Percentiles rank a stretch among this genome's conserved stretches.
Evolutionary conservation across 306 rosid species (phyloP).

Genomic region (Acacia confusa): DNA sequence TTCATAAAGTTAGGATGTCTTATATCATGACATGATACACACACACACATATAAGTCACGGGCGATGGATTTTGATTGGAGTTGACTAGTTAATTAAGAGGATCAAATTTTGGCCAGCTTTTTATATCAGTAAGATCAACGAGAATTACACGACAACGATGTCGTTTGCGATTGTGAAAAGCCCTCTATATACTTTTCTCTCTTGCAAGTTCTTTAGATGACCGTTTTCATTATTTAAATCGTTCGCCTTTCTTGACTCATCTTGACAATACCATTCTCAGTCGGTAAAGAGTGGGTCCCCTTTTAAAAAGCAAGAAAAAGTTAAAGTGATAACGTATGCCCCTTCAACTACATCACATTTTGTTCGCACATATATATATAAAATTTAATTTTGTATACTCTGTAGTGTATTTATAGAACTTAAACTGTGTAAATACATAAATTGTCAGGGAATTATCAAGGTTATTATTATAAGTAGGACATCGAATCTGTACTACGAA

Average conservation of each 20-base stretch:
- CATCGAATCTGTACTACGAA: background rate
- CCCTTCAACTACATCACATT: background rate
- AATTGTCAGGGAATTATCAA: too few relatives aligned
- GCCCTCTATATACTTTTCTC: background rate
- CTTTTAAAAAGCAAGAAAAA: background rate
- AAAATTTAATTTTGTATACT: too few relatives aligned
- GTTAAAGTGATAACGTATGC: background rate
- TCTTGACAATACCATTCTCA: background rate
- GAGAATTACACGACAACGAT: background rate
- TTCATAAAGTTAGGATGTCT: background rate
- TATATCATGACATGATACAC: background rate
- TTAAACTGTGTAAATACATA: too few relatives aligned
- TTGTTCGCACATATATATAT: background rate
- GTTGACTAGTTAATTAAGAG: background rate
- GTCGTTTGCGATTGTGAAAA: background rate
- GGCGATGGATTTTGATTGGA: background rate
- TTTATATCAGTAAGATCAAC: background rate
- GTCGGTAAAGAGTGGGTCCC: slow-evolving; percentile 48
- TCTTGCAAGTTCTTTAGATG: background rate
- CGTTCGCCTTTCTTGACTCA: background rate
- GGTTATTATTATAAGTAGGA: too few relatives aligned
- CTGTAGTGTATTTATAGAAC: background rate
- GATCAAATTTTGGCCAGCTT: background rate
- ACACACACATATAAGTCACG: background rate
- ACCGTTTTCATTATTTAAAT: background rate